Evolutionary conservation across 768 basidiomycete species (phyloP), one percentile per base, ranked within the genome.

Genomic region (Cyathus striatus): DNA sequence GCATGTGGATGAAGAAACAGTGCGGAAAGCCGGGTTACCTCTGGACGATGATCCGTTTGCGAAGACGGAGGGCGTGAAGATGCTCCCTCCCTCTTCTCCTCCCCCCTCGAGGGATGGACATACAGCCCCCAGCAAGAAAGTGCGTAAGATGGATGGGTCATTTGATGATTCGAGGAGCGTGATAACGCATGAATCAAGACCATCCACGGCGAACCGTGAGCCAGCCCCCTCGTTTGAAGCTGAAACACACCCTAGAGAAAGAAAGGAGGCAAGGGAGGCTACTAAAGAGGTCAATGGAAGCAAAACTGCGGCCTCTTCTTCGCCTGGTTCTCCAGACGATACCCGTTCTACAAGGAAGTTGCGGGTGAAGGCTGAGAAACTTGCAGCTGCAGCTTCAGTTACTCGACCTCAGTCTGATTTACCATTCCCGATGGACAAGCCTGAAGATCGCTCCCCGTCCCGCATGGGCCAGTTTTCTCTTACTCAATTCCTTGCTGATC

Each of bases 381-480:
- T 9, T 30, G 27, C 27, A 9, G 27, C 27, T n/a, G 27, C 27
- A 7, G 9, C 27, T 9, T n/a, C 27, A 7, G 9, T n/a, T n/a
- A 30, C 27, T n/a, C 7, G 27, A 7, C 7, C 27, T 7, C 7
- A 9, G 9, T 30, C 27, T 6, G 35, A 9, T 18, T 18, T 36
- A 7, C 10, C 35, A 9, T 18, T 18, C 35, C 7, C 35, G 20
- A 6, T 18, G 12, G 51, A 56, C 57, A 36, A 57, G 46, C 47
- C 62, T 48, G 51, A 51, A 17, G 57, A 58, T 26, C n/a, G n/a
- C n/a, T n/a, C n/a, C n/a, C n/a, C n/a, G n/a, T n/a, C n/a, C n/a
- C n/a, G n/a, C n/a, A n/a, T n/a, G n/a, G n/a, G n/a, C n/a, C 58
- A 60, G 30, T 80, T 80, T 50, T 78, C 80, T 0, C 59, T 92